Conservation (phyloP, 441 rosid genomes). For the Eruca vesicaria region DNA sequence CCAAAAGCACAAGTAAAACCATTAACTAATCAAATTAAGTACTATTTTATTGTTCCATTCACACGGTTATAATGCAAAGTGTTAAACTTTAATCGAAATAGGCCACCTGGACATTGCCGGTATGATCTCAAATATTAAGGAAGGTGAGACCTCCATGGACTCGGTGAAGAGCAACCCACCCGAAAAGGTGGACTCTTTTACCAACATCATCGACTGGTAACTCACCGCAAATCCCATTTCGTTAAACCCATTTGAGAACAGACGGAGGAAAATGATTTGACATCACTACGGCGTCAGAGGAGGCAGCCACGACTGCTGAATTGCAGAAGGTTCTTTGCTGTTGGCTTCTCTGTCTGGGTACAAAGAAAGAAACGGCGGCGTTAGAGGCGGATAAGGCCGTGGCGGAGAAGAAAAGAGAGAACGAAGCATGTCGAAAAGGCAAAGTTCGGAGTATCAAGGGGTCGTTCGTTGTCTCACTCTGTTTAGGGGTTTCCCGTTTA, state of each 20-base stretch:
- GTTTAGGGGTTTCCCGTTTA: too few species aligned
- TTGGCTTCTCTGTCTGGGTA: constrained; percentile 19
- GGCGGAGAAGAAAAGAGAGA: constrained; percentile 33
- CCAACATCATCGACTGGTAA: constrained; percentile 67
- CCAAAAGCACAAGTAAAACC: background rate
- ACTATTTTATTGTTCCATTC: background rate
- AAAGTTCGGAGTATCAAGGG: constrained; percentile 55
- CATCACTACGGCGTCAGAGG: constrained; percentile 26
- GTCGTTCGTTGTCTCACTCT: too few species aligned
- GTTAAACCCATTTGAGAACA: constrained; percentile 74
- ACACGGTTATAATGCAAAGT: background rate
- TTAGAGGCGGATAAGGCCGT: constrained; percentile 19
- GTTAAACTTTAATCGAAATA: background rate
- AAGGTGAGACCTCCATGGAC: constrained; percentile 91
- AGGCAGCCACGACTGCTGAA: constrained; percentile 21
- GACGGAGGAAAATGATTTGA: constrained; percentile 15
- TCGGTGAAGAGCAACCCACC: constrained; percentile 94
- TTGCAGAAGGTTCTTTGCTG: constrained; percentile 21
- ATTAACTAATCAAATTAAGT: background rate
- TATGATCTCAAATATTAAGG: constrained; percentile 92
- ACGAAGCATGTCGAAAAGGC: constrained; percentile 44
- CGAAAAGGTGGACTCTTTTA: constrained; percentile 77
- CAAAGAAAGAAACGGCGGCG: constrained; percentile 7
- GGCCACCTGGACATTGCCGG: constrained; percentile 85
- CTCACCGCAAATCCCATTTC: constrained; percentile 65